These are phyloP conservation scores for Yamagishiella unicocca DNA, from an alignment of 139 green algal species.

Conservation along the genomic window DNA sequence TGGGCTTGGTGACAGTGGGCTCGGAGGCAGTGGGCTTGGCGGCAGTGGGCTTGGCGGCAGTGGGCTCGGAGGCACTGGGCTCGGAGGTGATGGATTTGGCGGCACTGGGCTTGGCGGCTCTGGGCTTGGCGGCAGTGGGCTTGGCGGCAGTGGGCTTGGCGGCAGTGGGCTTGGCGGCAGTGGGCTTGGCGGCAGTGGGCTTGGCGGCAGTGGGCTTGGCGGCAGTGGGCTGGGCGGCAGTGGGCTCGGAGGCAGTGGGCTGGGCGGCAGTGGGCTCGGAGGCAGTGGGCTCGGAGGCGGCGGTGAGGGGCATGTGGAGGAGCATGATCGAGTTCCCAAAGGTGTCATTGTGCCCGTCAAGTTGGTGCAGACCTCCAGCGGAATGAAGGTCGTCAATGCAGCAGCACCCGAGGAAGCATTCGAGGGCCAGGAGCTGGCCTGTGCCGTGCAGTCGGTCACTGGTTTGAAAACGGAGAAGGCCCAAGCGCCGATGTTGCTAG, in stretches of 20 bases:
- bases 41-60: too few species aligned
- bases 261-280: background rate
- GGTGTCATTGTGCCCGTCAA: background rate
- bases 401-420: too few species aligned
- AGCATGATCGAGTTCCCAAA: background rate
- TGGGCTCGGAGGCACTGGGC: background rate
- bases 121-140: too few species aligned
- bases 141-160: background rate
- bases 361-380: background rate
- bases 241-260: background rate
- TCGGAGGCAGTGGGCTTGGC: too few species aligned
- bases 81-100: background rate
- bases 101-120: too few species aligned
- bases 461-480: constrained; percentile 18
- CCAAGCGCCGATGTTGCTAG: constrained; percentile 6
- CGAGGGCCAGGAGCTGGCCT: constrained; percentile 20
- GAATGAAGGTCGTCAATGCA: background rate
- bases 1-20: background rate
- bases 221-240: background rate
- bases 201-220: background rate
- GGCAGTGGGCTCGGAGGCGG: background rate
- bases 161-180: background rate
- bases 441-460: constrained; percentile 23
- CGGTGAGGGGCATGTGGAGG: background rate
- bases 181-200: too few species aligned